A percentile compares a stretch with the other conserved stretches of the same genome.
Evolutionary conservation across 2,329 filamentous ascomycete species (phyloP).

Genomic region (Talaromyces sp.): DNA sequence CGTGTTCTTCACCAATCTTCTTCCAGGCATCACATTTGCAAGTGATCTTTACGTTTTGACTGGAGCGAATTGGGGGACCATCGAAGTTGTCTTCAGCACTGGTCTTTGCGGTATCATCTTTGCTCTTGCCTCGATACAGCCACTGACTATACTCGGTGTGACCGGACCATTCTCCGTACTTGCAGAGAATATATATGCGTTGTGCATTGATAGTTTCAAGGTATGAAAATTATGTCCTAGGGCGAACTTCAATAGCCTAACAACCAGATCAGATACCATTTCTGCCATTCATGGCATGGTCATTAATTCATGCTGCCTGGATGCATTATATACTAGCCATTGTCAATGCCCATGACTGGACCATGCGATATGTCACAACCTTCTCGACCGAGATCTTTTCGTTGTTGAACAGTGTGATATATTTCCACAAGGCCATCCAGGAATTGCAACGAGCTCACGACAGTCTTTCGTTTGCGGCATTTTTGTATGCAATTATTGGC

Average conservation of each 20-base stretch:
- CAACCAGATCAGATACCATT: constrained; percentile 50
- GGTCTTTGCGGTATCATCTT: constrained; percentile 63
- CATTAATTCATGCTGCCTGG: constrained; percentile 63
- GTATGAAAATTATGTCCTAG: constrained; percentile 31
- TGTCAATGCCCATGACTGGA: constrained; percentile 67
- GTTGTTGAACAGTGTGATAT: constrained; percentile 64
- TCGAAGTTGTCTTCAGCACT: constrained; percentile 65
- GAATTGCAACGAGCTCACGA: constrained; percentile 60
- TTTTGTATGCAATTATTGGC: constrained; percentile 63
- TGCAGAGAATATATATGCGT: constrained; percentile 61
- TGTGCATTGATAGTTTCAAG: constrained; percentile 55
- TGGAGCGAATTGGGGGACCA: constrained; percentile 62
- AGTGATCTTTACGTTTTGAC: constrained; percentile 62
- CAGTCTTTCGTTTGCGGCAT: constrained; percentile 57
- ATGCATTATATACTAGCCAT: constrained; percentile 62
- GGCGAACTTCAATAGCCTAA: not conserved
- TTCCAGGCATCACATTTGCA: constrained; percentile 65
- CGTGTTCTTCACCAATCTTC: constrained; percentile 64
- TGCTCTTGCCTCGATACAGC: constrained; percentile 60
- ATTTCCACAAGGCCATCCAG: constrained; percentile 65
- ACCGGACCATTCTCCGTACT: constrained; percentile 66
- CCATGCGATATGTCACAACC: constrained; percentile 66
- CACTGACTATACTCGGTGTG: constrained; percentile 63
- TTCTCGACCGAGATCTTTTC: constrained; percentile 66
- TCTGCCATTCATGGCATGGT: constrained; percentile 66